These are phyloP conservation scores for Ophiosphaerella narmari DNA, from an alignment of 2,329 filamentous ascomycete genomes.

Conservation along the genomic window DNA sequence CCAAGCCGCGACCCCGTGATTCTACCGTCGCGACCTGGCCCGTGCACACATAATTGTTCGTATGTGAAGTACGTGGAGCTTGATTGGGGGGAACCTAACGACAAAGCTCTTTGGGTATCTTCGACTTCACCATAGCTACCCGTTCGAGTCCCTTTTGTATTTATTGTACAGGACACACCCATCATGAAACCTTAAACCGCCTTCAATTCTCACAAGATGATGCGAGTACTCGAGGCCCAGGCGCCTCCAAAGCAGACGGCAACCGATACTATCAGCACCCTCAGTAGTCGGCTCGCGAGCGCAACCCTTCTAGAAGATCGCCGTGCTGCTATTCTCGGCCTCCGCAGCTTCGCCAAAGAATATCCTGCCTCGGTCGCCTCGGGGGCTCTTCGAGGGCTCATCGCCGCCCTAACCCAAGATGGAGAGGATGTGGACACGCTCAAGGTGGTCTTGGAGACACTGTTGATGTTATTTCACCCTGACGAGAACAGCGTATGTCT, in stretches of 20 bases:
- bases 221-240: constrained; percentile 66
- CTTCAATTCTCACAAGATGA: constrained; percentile 41
- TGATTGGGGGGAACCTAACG: background rate
- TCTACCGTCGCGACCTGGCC: constrained; percentile 17
- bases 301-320: constrained; percentile 94
- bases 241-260: constrained; percentile 96
- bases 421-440: constrained; percentile 94
- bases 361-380: constrained; percentile 96
- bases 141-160: background rate
- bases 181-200: constrained; percentile 25
- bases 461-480: constrained; percentile 87
- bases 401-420: constrained; percentile 83
- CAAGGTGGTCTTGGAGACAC: constrained; percentile 91
- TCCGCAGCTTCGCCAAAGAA: constrained; percentile 94
- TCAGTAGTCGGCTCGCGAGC: constrained; percentile 84
- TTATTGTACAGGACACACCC: background rate
- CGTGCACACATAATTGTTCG: constrained; percentile 10
- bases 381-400: constrained; percentile 85
- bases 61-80: constrained; percentile 27
- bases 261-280: constrained; percentile 87
- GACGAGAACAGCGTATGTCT: constrained; percentile 59
- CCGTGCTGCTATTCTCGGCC: constrained; percentile 85
- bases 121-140: background rate
- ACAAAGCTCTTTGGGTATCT: background rate
- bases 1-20: constrained; percentile 24